Base-by-base conservation (phyloP, 2,329 filamentous ascomycete species). In the Metarhizium anisopliae region DNA sequence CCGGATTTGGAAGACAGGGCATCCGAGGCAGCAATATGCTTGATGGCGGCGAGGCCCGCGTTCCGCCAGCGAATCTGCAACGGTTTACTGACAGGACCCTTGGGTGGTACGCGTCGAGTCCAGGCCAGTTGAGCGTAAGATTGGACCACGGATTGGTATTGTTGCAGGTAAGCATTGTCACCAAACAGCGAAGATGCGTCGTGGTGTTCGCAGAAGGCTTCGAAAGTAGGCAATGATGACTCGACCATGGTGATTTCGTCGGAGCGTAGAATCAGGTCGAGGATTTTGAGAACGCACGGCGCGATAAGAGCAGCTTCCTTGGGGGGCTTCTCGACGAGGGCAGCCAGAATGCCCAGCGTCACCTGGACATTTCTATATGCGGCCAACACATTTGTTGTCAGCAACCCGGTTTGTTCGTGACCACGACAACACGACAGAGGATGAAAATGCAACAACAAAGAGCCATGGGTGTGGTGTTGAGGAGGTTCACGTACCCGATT, bases 191-290 rank as follows among this genome's bases (percentile, higher is more conserved):
- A 87, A 38, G 90, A 89, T 56, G 86, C 85, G 66, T 97, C 92
- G 70, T 96, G 90, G 73, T 95, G 82, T 58, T 85, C 82, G 74
- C 93, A 97, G 67, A 96, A 94, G 29, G 86, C 86, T 64, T 92
- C 85, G 68, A 96, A 96, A 3, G 90, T 90, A 2, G 86, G 82
- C 59, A 95, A 80, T 2, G 90, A 94, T 40, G 92, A 90, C 73
- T 97, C 92, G 59, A 95, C 86, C 85, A 97, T 89, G 62, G 87
- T 90, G 60, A 97, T 87, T 70, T 97, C 90, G 70, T 86, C 85
- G 59, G 91, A 95, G 58, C 84, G 83, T 54, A 97, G 81, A 64
- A 97, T 86, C 55, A 86, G 86, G 61, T 87, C 84, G 66, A 97
- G 82, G 61, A 96, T 88, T 64, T 86, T 89, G 67, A 97, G 83